Base-by-base conservation (phyloP, 2,329 filamentous ascomycete species). In the Scolecobasidium constrictum region DNA sequence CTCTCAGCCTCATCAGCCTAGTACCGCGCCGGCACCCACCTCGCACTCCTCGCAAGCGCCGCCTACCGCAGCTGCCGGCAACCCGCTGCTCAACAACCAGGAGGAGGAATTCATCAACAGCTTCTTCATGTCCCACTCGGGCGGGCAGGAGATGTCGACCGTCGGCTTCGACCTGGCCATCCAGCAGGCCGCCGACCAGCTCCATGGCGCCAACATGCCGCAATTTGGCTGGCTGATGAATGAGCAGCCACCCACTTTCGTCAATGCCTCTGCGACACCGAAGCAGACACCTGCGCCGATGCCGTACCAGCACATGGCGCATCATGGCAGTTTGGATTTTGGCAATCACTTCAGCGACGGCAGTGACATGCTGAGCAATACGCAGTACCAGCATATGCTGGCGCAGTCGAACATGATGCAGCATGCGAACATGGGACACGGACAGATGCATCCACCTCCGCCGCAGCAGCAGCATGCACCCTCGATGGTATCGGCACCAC, bases 1-100 rank as follows among this genome's bases (percentile, higher is more conserved):
- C 22, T 17, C 21, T 17, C 13, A 39, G 21, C 3, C 16, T 18
- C 5, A 18, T 20, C 23, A 40, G 18, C 22, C 26, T 31, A 31
- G 11, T 31, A 11, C 23, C 15, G 26, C 26, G 9, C 9, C 49
- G 13, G 19, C 35, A n/a, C 4, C 35, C 35, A 20, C 35, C 35
- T 16, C 4, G 15, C 11, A 15, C 6, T 11, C 22, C 4, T 13
- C 15, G 35, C 34, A 16, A 19, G 40, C 28, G 12, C 21, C 33
- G 40, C 12, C 18, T 15, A 3, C 40, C 28, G 16, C 28, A 12
- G n/a, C n/a, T n/a, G n/a, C n/a, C n/a, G 31, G 22, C 9, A 37
- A n/a, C 15, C 28, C 43, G 26, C 38, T 45, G 22, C 43, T 45
- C 43, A 45, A 42, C n/a, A 34, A 42, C 28, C 28, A 21, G 16